Evolutionary conservation across 495 filamentous ascomycete genomes (phyloP).

Genomic region (Achaetomiella virescens): DNA sequence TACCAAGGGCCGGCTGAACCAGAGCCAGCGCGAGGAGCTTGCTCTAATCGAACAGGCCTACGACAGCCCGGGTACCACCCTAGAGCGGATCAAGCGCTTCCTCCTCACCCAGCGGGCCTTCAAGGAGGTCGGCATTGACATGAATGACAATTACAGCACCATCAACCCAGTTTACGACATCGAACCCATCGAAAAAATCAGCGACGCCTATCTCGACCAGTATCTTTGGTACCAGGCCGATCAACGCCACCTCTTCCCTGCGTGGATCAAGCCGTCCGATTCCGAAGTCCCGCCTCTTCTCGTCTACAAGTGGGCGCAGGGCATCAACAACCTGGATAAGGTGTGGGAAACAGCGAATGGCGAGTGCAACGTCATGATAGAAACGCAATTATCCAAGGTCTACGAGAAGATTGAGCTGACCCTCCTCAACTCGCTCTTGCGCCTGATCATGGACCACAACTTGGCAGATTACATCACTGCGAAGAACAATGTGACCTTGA

Average conservation of each 20-base stretch:
- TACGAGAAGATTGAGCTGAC: slow-evolving; percentile 99
- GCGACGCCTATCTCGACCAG: slow-evolving; percentile 96
- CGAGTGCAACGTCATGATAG: slow-evolving; percentile 98
- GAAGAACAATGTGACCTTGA: slow-evolving; percentile 98
- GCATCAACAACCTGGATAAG: slow-evolving; percentile 97
- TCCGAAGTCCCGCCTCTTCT: slow-evolving; percentile 97
- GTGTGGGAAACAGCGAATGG: slow-evolving; percentile 95
- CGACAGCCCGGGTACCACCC: slow-evolving; percentile 91
- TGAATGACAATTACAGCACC: slow-evolving; percentile 99
- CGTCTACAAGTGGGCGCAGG: slow-evolving; percentile 98
- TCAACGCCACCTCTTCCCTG: slow-evolving; percentile 94
- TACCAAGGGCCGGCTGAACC: slow-evolving; percentile 94
- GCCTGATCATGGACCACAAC: slow-evolving; percentile 99
- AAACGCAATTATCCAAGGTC: slow-evolving; percentile 96
- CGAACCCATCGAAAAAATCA: slow-evolving; percentile 99
- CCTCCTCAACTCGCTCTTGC: slow-evolving; percentile 82
- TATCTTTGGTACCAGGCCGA: slow-evolving; percentile 99
- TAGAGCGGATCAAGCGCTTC: slow-evolving; percentile 97
- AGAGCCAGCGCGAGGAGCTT: slow-evolving; percentile 95
- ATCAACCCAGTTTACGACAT: slow-evolving; percentile 99
- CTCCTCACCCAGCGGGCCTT: slow-evolving; percentile 94
- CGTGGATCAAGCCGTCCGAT: slow-evolving; percentile 99
- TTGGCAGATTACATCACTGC: slow-evolving; percentile 98
- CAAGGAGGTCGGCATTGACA: slow-evolving; percentile 99
- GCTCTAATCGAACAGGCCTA: slow-evolving; percentile 98